phyloP scores from a whole-genome alignment of 2,329 filamentous ascomycete species.

The Helotiales sp. region DNA sequence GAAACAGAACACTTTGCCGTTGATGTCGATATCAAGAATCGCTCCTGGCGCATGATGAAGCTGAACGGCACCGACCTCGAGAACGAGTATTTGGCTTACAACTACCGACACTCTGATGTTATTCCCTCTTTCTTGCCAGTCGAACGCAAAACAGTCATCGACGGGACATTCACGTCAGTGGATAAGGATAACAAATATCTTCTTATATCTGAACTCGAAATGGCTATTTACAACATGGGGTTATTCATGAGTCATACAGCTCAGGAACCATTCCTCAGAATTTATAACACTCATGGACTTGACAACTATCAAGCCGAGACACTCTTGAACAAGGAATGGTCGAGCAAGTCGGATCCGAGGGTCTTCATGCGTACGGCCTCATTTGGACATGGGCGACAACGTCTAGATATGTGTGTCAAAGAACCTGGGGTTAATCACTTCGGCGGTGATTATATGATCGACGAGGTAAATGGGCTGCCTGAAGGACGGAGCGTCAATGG shows the following conservation, averaged over 20 bases:
- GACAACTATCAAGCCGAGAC: neutral
- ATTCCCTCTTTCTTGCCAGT: neutral
- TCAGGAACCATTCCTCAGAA: slow-evolving; percentile 19
- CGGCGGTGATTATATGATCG: neutral
- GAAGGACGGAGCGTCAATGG: too few relatives aligned
- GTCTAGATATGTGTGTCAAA: slow-evolving; percentile 12
- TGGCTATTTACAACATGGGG: slow-evolving; percentile 11
- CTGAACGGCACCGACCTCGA: slow-evolving; percentile 6
- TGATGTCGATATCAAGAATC: slow-evolving; percentile 16
- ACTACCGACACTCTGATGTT: neutral
- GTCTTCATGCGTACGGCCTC: slow-evolving; percentile 18
- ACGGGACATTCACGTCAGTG: slow-evolving; percentile 10
- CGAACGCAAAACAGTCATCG: neutral
- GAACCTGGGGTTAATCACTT: slow-evolving; percentile 3
- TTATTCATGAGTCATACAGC: slow-evolving; percentile 2
- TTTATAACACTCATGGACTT: neutral
- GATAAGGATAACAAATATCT: neutral
- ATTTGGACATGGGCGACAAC: slow-evolving; percentile 12
- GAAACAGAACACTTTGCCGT: slow-evolving; percentile 1
- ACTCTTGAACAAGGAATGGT: slow-evolving; percentile 6
- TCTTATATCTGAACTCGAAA: slow-evolving; percentile 10
- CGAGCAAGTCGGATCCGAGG: neutral
- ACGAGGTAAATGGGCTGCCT: neutral
- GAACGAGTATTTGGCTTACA: slow-evolving; percentile 12
- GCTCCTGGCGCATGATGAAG: slow-evolving; percentile 9